Conservation (phyloP, 1,284 basidiomycete species). For the Limonomyces culmigenus region DNA sequence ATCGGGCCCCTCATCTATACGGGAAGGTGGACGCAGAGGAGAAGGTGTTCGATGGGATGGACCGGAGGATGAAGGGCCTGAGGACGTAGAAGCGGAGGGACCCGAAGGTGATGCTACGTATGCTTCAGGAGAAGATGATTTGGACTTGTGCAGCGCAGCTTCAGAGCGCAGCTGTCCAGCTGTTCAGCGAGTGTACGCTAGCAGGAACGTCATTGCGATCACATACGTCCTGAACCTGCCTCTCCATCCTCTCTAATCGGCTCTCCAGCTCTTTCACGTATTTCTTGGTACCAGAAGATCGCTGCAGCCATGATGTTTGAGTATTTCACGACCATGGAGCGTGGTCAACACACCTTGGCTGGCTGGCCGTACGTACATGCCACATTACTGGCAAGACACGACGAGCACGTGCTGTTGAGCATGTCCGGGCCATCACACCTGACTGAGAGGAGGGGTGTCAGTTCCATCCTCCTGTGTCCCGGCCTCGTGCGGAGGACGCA, state of each 20-base stretch:
- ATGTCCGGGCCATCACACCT: slow-evolving; percentile 50
- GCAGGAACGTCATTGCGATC: no score
- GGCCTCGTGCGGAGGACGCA: slow-evolving; percentile 14
- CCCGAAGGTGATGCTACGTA: no score
- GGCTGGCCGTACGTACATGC: slow-evolving; percentile 69
- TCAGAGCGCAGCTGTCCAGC: no score
- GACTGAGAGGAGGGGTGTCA: neutral
- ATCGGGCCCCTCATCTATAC: slow-evolving; percentile 16
- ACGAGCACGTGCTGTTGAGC: slow-evolving; percentile 57
- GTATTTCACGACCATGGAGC: slow-evolving; percentile 1
- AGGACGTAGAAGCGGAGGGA: neutral
- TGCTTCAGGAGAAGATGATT: no score
- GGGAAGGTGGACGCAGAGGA: neutral
- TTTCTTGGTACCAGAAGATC: slow-evolving; percentile 51
- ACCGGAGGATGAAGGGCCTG: neutral
- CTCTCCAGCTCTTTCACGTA: slow-evolving; percentile 62
- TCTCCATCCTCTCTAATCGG: slow-evolving; percentile 57
- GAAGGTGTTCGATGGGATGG: neutral
- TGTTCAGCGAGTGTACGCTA: no score
- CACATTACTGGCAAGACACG: slow-evolving; percentile 55
- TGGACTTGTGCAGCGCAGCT: no score
- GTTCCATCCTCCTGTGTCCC: neutral
- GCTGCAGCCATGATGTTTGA: slow-evolving; percentile 41
- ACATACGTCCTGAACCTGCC: slow-evolving; percentile 38
- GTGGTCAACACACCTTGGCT: slow-evolving; percentile 34